These are phyloP conservation scores for Suhomyces tanzawaensis DNA, from an alignment of 805 yeast genomes.

Conservation along the genomic window DNA sequence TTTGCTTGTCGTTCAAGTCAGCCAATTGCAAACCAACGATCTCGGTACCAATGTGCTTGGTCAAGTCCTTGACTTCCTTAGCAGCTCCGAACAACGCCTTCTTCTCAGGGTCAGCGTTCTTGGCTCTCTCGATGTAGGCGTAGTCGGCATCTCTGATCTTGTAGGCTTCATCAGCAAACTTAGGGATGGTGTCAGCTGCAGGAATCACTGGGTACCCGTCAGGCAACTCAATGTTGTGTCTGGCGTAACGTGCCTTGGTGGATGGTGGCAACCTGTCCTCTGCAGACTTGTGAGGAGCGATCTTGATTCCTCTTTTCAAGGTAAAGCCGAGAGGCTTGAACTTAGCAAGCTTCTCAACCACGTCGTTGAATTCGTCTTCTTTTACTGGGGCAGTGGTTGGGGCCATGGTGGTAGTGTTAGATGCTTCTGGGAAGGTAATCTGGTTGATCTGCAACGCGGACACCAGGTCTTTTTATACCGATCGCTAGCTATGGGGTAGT, in stretches of 20 bases:
- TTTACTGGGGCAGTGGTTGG: conserved; percentile 12
- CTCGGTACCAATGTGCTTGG: conserved; percentile 32
- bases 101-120: conserved; percentile 29
- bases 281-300: conserved; percentile 3
- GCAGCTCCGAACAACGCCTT: conserved; percentile 32
- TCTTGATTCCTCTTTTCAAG: conserved; percentile 6
- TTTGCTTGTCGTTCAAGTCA: conserved; percentile 27
- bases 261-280: conserved; percentile 18
- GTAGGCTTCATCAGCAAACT: conserved; percentile 25
- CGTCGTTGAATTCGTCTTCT: conserved; percentile 10
- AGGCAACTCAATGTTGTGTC: conserved; percentile 24
- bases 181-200: conserved; percentile 20
- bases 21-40: conserved; percentile 29
- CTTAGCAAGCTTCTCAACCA: conserved; percentile 14
- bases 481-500: not conserved
- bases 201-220: conserved; percentile 28
- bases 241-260: conserved; percentile 22
- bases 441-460: not conserved
- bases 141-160: conserved; percentile 21
- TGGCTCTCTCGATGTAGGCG: conserved; percentile 26
- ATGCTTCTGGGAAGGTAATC: not conserved
- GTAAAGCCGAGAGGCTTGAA: conserved; percentile 17
- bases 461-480: not conserved
- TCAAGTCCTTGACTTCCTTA: conserved; percentile 26
- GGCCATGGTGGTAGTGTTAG: conserved; percentile 11